Evolutionary conservation across 176 grass and related monocot species (phyloP), one percentile per base, ranked within the genome.

Genomic region (Avena eriantha): DNA sequence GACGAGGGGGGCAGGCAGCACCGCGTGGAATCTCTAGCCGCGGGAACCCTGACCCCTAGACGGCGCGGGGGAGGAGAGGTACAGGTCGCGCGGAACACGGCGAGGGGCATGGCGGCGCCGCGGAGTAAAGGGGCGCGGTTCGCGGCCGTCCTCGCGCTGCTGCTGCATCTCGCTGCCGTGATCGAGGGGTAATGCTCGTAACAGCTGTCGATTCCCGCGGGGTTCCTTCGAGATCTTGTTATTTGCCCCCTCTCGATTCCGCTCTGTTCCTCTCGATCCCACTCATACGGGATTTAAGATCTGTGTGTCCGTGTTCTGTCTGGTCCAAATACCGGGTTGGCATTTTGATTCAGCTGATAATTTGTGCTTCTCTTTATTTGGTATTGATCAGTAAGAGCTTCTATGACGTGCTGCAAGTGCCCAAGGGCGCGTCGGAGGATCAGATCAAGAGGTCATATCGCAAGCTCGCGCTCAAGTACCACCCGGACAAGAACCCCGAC

Each of bases 371-470:
- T 45, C 33, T 39, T 69, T 56, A 31, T 15, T 55, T 69, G n/a
- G 13, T 23, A 0, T 71, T 53, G 23, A 63, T 75, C 85, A 99
- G 97, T 54, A 99, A 99, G 88, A 99, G 73, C 85, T 99, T 90
- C 88, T 99, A 99, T 90, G 97, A 99, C 87, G 78, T 96, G 59
- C 85, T 99, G 63, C 92, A 96, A 85, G 92, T 99, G 45, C 64
- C 97, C 70, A 96, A 94, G 89, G 90, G 97, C 31, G 94, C 97
- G 18, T 91, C 94, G 3, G 97, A 99, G 66, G 97, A 99, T 76
- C 97, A 99, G 97, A 96, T 99, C 87, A 99, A 99, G 90, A 78
- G 97, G 71, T 91, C 97, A 0, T 99, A 99, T 67, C 89, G 97
- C 88, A 99, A 99, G 92, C 97, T 99, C 64, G 97, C 97, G 2